A percentile compares a stretch with the other conserved stretches of the same genome.
Conservation (phyloP, 2,329 filamentous ascomycete genomes). For the Fusarium mundagurra region DNA sequence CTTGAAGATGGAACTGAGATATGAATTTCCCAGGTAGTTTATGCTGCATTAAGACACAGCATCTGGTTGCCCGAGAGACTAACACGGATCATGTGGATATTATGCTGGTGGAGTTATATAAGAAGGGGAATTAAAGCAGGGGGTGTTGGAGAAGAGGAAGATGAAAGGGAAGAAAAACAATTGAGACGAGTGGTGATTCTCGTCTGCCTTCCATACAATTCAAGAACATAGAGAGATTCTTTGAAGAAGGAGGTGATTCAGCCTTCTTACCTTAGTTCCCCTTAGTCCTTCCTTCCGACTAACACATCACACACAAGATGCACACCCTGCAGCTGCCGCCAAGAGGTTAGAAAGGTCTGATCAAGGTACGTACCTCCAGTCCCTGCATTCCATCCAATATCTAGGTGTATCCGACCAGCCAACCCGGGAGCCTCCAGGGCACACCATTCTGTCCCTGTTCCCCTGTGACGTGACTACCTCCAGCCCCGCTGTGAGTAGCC, state of each 20-base stretch:
- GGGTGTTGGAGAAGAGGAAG: not conserved
- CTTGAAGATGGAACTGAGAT: slow-evolving; percentile 20
- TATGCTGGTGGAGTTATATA: slow-evolving; percentile 30
- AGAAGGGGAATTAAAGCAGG: slow-evolving; percentile 15
- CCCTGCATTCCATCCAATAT: slow-evolving; percentile 38
- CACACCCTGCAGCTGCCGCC: slow-evolving; percentile 1
- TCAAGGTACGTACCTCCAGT: slow-evolving; percentile 33
- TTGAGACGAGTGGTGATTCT: not conserved
- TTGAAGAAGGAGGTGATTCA: slow-evolving; percentile 9
- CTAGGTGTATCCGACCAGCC: no score
- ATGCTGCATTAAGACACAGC: slow-evolving; percentile 32
- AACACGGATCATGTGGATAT: slow-evolving; percentile 41
- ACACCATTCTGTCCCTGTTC: not conserved
- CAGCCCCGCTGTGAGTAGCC: slow-evolving; percentile 40
- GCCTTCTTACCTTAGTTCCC: not conserved
- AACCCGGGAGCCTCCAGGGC: not conserved
- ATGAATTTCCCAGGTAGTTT: slow-evolving; percentile 14
- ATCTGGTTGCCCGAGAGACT: slow-evolving; percentile 39
- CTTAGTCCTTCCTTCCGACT: slow-evolving; percentile 18
- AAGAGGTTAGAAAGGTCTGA: slow-evolving; percentile 13
- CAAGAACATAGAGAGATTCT: not conserved
- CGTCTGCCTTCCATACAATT: not conserved
- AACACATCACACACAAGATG: not conserved
- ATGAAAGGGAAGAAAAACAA: not conserved
- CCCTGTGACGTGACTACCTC: slow-evolving; percentile 39